Base-by-base conservation (phyloP, 2,329 filamentous ascomycete genomes). In the Talaromyces funiculosus region DNA sequence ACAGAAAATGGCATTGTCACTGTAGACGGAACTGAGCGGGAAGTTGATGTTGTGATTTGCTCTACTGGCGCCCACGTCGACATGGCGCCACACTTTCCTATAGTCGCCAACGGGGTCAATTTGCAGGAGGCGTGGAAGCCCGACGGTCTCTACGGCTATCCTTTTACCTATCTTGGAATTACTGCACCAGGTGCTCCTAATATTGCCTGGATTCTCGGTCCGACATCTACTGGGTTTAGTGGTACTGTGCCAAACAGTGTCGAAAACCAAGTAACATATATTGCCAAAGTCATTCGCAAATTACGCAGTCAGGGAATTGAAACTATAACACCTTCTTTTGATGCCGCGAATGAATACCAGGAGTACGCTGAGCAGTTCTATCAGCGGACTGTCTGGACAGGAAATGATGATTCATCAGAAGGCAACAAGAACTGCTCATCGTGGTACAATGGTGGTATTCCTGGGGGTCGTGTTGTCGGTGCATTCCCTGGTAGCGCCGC, bases 401-500 rank as follows among this genome's bases (percentile, higher is more conserved):
- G 63, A 1, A 71, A 70, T 59, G 67, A 70, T 26, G 67, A 70
- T 56, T 62, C 38, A 72, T 87, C 60, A 78, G 80, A 0, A 5
- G 64, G 63, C 2, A 61, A 65, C 35, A 84, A 87, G 57, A 82
- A 84, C 60, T 90, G 88, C 69, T 85, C 82, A 42, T 87, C 84
- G 0, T 90, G 88, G 88, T 88, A 88, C 62, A 90, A 90, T 62
- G 85, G 87, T 12, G 85, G 84, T 0, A 74, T 75, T 5, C 82
- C 86, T 0, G 87, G 86, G 0, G 82, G 79, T 0, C 76, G 86
- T 3, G 85, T 90, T 24, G 85, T 89, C 63, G 87, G 86, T 0
- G 69, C 89, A 6, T 91, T 87, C 83, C 88, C 88, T 0, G 87
- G 87, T 0, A 88, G 84, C 64, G 86, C 86, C 1, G 77, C 82